Conservation (phyloP, 768 basidiomycete species). For the Termitomyces sp. region DNA sequence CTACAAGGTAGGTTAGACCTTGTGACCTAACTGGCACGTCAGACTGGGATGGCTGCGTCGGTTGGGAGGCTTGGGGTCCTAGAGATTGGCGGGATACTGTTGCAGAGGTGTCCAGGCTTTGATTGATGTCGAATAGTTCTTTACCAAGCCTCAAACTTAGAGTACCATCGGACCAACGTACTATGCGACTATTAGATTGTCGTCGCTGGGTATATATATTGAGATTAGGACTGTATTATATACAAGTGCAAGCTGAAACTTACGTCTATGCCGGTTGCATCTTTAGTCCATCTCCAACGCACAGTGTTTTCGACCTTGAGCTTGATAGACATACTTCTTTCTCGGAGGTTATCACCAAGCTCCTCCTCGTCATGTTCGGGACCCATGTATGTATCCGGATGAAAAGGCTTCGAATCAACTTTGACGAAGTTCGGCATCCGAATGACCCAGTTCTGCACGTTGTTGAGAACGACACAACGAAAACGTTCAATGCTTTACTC, state of each 20-base stretch:
- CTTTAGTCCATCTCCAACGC: slow-evolving; percentile 91
- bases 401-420: slow-evolving; percentile 85
- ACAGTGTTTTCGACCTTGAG: slow-evolving; percentile 91
- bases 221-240: slow-evolving; percentile 2
- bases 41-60: slow-evolving; percentile 31
- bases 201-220: slow-evolving; percentile 42
- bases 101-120: slow-evolving; percentile 73
- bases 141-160: slow-evolving; percentile 88
- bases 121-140: slow-evolving; percentile 88
- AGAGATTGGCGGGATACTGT: slow-evolving; percentile 54
- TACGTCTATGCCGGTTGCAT: slow-evolving; percentile 69
- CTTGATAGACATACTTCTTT: slow-evolving; percentile 81
- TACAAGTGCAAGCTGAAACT: slow-evolving; percentile 24
- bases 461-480: neutral
- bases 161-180: slow-evolving; percentile 95
- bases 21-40: slow-evolving; percentile 43
- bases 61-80: slow-evolving; percentile 34
- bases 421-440: slow-evolving; percentile 93
- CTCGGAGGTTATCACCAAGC: slow-evolving; percentile 55
- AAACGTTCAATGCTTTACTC: slow-evolving; percentile 21
- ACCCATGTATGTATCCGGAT: slow-evolving; percentile 78
- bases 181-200: slow-evolving; percentile 86
- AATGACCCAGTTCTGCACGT: slow-evolving; percentile 77
- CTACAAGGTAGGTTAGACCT: slow-evolving; percentile 84
- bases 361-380: slow-evolving; percentile 77